A percentile compares a stretch with the other conserved stretches of the same genome.
Evolutionary conservation across 1,284 basidiomycete genomes (phyloP).

Genomic region (Gomphus sp.): DNA sequence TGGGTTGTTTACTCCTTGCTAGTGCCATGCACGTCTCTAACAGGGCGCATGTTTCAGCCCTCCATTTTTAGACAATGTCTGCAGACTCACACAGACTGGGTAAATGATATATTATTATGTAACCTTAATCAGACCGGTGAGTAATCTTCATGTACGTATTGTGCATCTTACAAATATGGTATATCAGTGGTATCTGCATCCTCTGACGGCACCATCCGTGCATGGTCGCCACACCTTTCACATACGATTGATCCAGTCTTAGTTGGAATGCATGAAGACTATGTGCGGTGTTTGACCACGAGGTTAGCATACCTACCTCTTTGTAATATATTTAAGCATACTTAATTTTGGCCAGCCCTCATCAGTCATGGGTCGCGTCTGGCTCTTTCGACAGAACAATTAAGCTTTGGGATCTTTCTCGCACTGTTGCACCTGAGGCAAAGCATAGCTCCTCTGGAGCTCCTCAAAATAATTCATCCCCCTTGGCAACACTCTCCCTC

Average conservation of each 20-base stretch:
- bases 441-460: conserved; percentile 19
- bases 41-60: conserved; percentile 28
- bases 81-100: conserved; percentile 90
- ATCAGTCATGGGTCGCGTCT: conserved; percentile 82
- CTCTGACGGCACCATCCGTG: conserved; percentile 90
- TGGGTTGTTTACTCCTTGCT: neutral
- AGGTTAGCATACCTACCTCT: conserved; percentile 36
- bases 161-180: conserved; percentile 2
- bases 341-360: conserved; percentile 37
- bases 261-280: conserved; percentile 87
- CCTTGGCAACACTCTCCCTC: conserved; percentile 49
- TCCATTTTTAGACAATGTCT: conserved; percentile 67
- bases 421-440: conserved; percentile 20
- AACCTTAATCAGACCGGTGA: conserved; percentile 85
- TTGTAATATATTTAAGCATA: neutral
- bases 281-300: conserved; percentile 79
- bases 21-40: neutral
- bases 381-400: conserved; percentile 93
- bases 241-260: conserved; percentile 44
- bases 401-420: conserved; percentile 87
- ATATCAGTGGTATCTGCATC: conserved; percentile 81
- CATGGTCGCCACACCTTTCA: conserved; percentile 82
- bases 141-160: conserved; percentile 22
- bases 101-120: conserved; percentile 90
- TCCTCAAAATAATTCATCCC: conserved; percentile 24